Conservation (phyloP, 2,329 filamentous ascomycete species). For the Hymenoscyphus linearis region DNA sequence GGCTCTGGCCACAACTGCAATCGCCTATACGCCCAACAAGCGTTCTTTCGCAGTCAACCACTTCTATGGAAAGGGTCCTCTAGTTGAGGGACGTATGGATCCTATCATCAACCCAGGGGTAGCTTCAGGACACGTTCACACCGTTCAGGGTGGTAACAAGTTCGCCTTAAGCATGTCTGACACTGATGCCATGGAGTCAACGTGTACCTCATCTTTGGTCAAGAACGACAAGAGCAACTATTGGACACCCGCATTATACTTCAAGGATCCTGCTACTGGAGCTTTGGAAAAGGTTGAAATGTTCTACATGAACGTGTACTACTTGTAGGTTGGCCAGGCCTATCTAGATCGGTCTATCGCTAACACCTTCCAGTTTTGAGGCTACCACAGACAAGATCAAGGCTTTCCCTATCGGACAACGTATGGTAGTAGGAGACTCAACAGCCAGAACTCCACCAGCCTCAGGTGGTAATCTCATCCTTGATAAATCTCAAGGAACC, state of each 20-base stretch:
- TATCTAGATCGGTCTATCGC: background rate
- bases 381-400: slow-evolving; percentile 57
- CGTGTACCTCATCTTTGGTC: slow-evolving; percentile 78
- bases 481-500: slow-evolving; percentile 47
- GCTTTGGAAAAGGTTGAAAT: slow-evolving; percentile 51
- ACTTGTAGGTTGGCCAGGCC: slow-evolving; percentile 48
- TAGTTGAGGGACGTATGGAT: slow-evolving; percentile 64
- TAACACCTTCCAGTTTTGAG: slow-evolving; percentile 47
- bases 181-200: slow-evolving; percentile 50
- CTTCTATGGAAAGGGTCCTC: slow-evolving; percentile 61
- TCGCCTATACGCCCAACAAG: slow-evolving; percentile 20
- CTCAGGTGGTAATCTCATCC: slow-evolving; percentile 43
- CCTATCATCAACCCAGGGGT: slow-evolving; percentile 63
- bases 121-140: slow-evolving; percentile 63
- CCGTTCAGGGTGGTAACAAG: slow-evolving; percentile 61
- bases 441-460: slow-evolving; percentile 57
- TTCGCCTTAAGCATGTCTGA: slow-evolving; percentile 54
- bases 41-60: slow-evolving; percentile 64
- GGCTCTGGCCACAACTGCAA: slow-evolving; percentile 19
- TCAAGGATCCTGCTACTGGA: slow-evolving; percentile 59
- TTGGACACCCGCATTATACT: slow-evolving; percentile 78
- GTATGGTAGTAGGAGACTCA: slow-evolving; percentile 74
- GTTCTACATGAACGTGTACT: slow-evolving; percentile 73
- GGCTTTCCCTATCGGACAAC: slow-evolving; percentile 72
- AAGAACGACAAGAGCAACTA: slow-evolving; percentile 82